Base-by-base conservation (phyloP, 2,329 filamentous ascomycete genomes). In the Monosporascus ibericus region DNA sequence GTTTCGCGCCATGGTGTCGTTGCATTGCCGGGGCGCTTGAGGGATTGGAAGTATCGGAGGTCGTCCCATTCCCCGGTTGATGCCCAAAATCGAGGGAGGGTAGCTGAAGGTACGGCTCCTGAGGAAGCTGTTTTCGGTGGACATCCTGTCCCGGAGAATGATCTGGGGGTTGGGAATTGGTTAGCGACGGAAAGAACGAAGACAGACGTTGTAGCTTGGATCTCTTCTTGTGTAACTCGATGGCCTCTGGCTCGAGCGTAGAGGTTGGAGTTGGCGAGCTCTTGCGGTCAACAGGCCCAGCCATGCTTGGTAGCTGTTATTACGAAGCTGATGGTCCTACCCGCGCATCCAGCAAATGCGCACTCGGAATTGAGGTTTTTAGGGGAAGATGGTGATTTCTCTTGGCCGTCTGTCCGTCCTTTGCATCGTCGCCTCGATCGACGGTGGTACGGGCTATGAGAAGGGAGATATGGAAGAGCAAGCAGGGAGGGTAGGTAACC, bases 141-240 rank as follows among this genome's bases (percentile, higher is more conserved):
- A 59, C 48, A 22, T 47, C 40, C 24, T 50, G 49, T 24, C 48
- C 56, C 8, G 56, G 25, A 17, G 57, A 36, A 39, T 49, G 55
- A 46, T 65, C 63, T 67, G 57, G 54, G 48, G 52, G 48, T 20
- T 58, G 54, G 50, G 54, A 51, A 44, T 52, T 58, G 50, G 62
- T 68, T 55, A 68, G 66, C 57, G 63, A 65, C 30, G 65, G 64
- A 46, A 66, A 64, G 60, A 68, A 64, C 34, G 62, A 60, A 24
- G 65, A 68, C 49, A 65, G 54, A 52, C 65, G 63, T 37, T 59
- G 55, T 20, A 66, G 56, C 54, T 52, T 63, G 44, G 65, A 46
- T 27, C 25, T 46, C 20, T 24, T 46, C 42, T 18, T 46, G 9
- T n/a, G 22, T 46, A 30, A 4, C 22, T 46, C 14, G 22, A 25